Percentiles rank a stretch among this genome's conserved stretches.
Evolutionary conservation across 768 basidiomycete species (phyloP).

Genomic region (Mycena olivaceomarginata): DNA sequence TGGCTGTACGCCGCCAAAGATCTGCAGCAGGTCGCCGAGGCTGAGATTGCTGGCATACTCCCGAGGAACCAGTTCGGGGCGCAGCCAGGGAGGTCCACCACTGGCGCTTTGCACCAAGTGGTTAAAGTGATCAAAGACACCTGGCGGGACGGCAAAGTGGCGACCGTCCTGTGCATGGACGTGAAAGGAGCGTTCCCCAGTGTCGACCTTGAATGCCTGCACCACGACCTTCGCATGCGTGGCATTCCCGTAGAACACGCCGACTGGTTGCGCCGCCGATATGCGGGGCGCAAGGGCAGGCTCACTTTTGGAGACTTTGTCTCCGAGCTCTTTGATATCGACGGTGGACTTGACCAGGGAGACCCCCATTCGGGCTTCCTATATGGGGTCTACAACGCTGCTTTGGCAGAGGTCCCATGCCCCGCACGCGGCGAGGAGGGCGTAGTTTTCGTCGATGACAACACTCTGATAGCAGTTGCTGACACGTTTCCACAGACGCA

Average conservation of each 20-base stretch:
- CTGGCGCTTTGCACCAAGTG: slow-evolving; percentile 57
- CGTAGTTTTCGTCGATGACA: slow-evolving; percentile 16
- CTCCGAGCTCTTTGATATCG: background rate
- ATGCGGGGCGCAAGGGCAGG: background rate
- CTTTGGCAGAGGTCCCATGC: slow-evolving; percentile 23
- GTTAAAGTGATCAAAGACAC: slow-evolving; percentile 58
- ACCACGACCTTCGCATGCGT: slow-evolving; percentile 52
- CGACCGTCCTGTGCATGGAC: slow-evolving; percentile 49
- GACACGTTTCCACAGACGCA: background rate
- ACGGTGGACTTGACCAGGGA: slow-evolving; percentile 48
- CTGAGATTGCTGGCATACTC: slow-evolving; percentile 57
- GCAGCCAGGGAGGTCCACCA: no score
- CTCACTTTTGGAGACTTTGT: background rate
- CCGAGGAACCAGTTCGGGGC: slow-evolving; percentile 34
- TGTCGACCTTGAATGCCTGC: slow-evolving; percentile 52
- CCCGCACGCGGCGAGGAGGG: slow-evolving; percentile 31
- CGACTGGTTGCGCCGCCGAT: slow-evolving; percentile 6
- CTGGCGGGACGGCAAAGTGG: slow-evolving; percentile 59
- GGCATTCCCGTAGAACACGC: slow-evolving; percentile 33
- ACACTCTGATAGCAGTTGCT: background rate
- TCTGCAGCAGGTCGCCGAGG: slow-evolving; percentile 40
- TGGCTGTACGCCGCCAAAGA: slow-evolving; percentile 31
- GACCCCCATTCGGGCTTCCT: slow-evolving; percentile 45
- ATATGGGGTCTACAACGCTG: slow-evolving; percentile 49
- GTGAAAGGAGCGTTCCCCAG: slow-evolving; percentile 66